Evolutionary conservation across 345 rosid species (phyloP).

Genomic region (Eucalyptus melliodora): DNA sequence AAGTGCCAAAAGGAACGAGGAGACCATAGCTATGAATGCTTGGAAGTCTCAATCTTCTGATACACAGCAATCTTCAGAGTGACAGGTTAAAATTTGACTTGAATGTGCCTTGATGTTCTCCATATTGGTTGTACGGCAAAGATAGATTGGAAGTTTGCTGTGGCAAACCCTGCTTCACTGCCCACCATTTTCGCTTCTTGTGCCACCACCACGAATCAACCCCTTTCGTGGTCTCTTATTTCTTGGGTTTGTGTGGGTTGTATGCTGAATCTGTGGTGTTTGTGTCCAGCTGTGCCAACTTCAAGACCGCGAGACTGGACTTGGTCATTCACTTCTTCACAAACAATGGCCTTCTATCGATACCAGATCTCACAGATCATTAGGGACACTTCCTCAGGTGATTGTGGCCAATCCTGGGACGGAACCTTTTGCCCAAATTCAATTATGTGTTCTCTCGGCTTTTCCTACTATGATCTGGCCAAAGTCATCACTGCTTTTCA

Average conservation of each 20-base stretch:
- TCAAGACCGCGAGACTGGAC: not conserved
- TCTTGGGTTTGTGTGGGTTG: not conserved
- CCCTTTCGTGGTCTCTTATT: not conserved
- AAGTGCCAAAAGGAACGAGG: not conserved
- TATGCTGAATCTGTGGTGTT: not conserved
- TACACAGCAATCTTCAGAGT: not conserved
- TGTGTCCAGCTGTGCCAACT: not conserved
- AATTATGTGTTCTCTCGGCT: conserved; percentile 14
- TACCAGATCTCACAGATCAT: conserved; percentile 1
- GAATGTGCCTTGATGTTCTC: not conserved
- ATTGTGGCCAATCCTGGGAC: not conserved
- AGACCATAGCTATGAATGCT: not conserved
- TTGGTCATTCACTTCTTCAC: not conserved
- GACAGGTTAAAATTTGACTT: not conserved
- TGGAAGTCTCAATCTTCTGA: not conserved
- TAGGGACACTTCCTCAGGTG: not conserved
- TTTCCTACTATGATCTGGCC: not conserved
- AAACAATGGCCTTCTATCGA: conserved; percentile 1
- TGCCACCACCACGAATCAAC: not conserved
- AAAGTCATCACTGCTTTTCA: not conserved
- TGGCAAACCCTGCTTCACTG: not conserved
- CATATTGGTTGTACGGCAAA: not conserved
- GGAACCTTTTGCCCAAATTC: conserved; percentile 16
- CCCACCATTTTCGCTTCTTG: not conserved
- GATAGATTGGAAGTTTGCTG: not conserved